Conservation (phyloP, 495 filamentous ascomycete species). For the Aspergillus mulundensis region DNA sequence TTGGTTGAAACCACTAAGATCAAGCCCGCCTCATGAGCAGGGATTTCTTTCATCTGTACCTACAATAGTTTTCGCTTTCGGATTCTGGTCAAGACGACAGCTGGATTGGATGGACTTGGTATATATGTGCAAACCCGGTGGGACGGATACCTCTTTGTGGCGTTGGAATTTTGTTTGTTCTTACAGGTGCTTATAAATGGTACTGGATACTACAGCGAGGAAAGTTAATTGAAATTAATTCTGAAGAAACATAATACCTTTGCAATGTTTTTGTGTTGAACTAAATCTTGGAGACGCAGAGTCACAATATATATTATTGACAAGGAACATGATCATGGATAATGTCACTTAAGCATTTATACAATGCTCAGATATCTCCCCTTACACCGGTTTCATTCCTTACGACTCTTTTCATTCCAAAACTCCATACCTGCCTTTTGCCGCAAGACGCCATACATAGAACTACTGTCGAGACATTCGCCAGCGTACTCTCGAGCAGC, state of each 20-base stretch:
- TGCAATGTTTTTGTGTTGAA: no score
- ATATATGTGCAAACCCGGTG: background rate
- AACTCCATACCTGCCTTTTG: conserved; percentile 42
- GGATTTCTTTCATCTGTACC: background rate
- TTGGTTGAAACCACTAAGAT: conserved; percentile 53
- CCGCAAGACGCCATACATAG: conserved; percentile 43
- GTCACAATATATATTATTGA: no score
- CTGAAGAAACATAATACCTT: no score
- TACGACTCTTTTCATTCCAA: conserved; percentile 46
- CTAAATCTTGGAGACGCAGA: no score
- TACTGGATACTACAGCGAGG: conserved; percentile 3
- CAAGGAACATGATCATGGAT: no score
- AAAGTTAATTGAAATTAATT: background rate
- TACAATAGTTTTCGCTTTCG: background rate
- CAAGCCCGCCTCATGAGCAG: conserved; percentile 21
- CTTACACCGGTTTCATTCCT: conserved; percentile 11
- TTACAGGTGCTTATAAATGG: background rate
- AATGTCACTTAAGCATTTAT: no score
- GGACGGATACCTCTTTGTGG: background rate
- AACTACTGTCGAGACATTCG: conserved; percentile 42
- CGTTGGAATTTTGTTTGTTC: background rate
- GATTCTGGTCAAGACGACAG: background rate
- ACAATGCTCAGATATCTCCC: no score
- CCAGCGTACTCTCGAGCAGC: conserved; percentile 39
- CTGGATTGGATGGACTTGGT: background rate